Conservation (phyloP, 177 flowering plant species). For the Vitis hybrid region DNA sequence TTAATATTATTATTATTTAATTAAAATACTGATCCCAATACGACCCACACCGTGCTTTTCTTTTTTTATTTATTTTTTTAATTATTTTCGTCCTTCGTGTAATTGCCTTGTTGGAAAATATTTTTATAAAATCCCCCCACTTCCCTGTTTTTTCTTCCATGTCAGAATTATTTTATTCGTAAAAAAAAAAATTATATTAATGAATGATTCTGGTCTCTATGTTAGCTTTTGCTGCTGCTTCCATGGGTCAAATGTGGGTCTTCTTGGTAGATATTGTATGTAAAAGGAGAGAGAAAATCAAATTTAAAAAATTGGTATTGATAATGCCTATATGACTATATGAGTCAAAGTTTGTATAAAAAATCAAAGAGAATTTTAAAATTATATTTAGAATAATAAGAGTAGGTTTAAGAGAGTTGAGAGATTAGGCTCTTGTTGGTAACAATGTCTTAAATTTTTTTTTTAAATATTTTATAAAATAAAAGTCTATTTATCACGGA, state of each 20-base stretch:
- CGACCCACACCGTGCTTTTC: conserved; percentile 7
- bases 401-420: no score
- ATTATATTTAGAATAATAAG: no score
- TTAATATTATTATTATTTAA: neutral
- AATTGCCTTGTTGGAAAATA: conserved; percentile 6
- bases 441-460: no score
- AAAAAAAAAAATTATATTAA: neutral
- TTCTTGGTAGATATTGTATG: conserved; percentile 1
- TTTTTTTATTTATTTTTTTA: neutral
- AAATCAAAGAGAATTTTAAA: no score
- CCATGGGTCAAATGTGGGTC: conserved; percentile 13
- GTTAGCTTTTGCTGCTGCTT: conserved; percentile 6
- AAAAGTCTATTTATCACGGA: no score
- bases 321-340: no score
- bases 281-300: conserved; percentile 14
- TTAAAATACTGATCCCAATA: conserved; percentile 23
- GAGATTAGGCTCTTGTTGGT: no score
- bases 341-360: no score
- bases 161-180: conserved; percentile 3
- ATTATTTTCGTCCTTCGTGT: conserved; percentile 12
- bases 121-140: conserved; percentile 4
- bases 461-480: no score
- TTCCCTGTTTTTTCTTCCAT: conserved; percentile 14
- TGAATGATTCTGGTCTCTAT: conserved; percentile 1
- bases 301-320: neutral